A percentile compares a stretch with the other conserved stretches of the same genome.
phyloP scores from a whole-genome alignment of 208 protist species.

The Novymonas esmeraldas region DNA sequence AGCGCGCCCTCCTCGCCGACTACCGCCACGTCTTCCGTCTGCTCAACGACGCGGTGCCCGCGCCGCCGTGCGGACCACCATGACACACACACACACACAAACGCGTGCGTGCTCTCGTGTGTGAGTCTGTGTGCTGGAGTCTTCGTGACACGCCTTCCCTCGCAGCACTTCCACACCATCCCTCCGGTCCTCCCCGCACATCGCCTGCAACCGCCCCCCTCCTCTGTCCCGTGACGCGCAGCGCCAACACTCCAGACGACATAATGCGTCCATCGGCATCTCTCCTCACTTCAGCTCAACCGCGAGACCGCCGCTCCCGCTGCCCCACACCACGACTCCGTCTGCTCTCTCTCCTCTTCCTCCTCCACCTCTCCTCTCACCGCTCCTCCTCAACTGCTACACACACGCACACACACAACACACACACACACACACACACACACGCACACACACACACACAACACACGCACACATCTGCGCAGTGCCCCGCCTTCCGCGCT shows the following conservation, averaged over 20 bases:
- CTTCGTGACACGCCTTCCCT: no score
- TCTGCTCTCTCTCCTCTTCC: not conserved
- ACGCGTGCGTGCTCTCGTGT: not conserved
- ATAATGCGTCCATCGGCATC: no score
- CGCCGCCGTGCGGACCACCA: not conserved
- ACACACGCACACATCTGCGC: no score
- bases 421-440: not conserved
- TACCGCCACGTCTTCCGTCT: constrained; percentile 74
- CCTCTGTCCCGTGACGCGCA: no score
- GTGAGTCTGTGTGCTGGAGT: not conserved
- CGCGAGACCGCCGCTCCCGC: not conserved
- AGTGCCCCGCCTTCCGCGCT: no score
- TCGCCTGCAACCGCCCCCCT: no score
- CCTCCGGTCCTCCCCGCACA: no score
- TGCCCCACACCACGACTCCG: not conserved
- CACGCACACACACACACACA: constrained; percentile 2
- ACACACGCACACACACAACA: constrained; percentile 2
- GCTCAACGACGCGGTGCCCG: constrained; percentile 66
- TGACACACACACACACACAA: constrained; percentile 3
- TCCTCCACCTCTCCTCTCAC: not conserved
- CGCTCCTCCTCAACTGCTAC: not conserved
- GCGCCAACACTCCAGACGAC: no score
- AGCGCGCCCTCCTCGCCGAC: constrained; percentile 47
- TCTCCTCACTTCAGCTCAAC: no score
- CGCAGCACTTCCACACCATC: no score